Evolutionary conservation across 768 basidiomycete species (phyloP), one percentile per base, ranked within the genome.

Genomic region (Exsudoporus frostii): DNA sequence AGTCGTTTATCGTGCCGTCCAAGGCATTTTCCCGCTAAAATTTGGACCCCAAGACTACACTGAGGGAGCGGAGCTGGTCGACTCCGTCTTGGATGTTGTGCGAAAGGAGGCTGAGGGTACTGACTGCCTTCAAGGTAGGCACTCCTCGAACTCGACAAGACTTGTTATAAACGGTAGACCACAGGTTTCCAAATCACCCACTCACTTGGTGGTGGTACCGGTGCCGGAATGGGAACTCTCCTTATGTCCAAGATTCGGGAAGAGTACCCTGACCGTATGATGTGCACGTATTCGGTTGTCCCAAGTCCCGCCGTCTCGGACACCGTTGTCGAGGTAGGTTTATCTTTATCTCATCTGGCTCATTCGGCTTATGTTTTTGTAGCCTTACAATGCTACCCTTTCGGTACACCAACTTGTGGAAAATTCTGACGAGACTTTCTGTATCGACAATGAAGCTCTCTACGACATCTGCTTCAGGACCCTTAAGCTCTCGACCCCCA

Each of bases 361-460:
- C 25, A 39, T 50, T n/a, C 0, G 1, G 9, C 32, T 53, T 37
- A 64, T 30, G 2, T n/a, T 43, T 45, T 37, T 48, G 37, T 61
- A 90, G 89, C 96, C 97, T 3, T 99, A 98, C 83, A 98, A 98
- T 73, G 97, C 96, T 32, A 97, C 94, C 5, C 89, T 98, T 48
- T 97, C 93, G 48, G 93, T 98, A 11, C 96, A 98, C 72, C 97
- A 98, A 75, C 85, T 98, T 39, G 97, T 98, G 48, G 97, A 98
- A 76, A 98, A 98, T 82, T 98, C 96, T 33, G 96, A 98, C 68
- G 94, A 97, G 76, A 98, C 97, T 17, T 98, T 98, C 90, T 98
- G 96, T 74, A 98, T 99, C 71, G 96, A 98, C 71, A 98, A 98
- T 72, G 96, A 98, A 74, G 97, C 96, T 27, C 86, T 99, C 51